Evolutionary conservation across 768 basidiomycete genomes (phyloP).

Genomic region (Saitozyma sp.): DNA sequence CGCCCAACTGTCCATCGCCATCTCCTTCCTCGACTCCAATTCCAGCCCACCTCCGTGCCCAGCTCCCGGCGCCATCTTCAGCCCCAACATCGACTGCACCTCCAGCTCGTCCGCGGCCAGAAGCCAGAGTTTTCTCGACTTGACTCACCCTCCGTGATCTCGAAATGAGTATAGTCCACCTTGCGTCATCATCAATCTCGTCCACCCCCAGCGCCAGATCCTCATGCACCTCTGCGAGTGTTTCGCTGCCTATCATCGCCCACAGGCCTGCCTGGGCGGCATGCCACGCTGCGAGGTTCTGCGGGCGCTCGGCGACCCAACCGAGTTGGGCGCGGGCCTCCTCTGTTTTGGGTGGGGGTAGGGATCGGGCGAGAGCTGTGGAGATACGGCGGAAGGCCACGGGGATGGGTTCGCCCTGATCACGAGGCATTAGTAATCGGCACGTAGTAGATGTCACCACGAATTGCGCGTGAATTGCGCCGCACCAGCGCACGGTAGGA

Average conservation of each 20-base stretch:
- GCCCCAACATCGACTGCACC: no score
- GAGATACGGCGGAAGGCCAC: constrained; percentile 39
- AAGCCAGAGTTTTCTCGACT: no score
- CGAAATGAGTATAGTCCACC: constrained; percentile 32
- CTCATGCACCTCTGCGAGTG: constrained; percentile 38
- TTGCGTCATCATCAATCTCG: constrained; percentile 14
- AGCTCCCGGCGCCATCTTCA: no score
- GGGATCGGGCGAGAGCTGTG: constrained; percentile 23
- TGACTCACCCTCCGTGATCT: constrained; percentile 39
- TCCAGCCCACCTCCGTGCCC: no score
- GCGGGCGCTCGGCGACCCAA: constrained; percentile 12
- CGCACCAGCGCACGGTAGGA: no score
- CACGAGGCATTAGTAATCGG: no score
- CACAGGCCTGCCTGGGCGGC: constrained; percentile 43
- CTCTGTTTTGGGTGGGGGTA: constrained; percentile 13
- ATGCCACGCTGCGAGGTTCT: constrained; percentile 36
- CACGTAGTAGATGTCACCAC: no score
- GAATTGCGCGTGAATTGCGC: no score
- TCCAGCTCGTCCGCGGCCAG: not conserved
- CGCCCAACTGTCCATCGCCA: not conserved
- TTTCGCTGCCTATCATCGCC: constrained; percentile 37
- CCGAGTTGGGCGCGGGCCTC: not conserved
- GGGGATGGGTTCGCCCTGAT: constrained; percentile 45
- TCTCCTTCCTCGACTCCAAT: no score
- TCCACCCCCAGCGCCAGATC: constrained; percentile 30